phyloP scores from a whole-genome alignment of 768 basidiomycete species.

The Tylopilus intermedius region DNA sequence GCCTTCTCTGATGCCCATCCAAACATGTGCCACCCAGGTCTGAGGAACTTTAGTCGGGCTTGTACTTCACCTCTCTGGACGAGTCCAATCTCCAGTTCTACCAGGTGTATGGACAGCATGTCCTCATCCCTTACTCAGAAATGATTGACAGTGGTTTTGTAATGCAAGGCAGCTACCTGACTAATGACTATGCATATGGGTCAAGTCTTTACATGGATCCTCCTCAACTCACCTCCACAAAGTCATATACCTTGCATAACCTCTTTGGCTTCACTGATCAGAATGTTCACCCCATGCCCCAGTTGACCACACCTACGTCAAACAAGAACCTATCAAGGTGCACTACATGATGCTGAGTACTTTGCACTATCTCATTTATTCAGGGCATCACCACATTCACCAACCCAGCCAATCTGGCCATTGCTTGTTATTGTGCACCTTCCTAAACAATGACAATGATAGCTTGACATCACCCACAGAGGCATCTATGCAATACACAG shows the following conservation, averaged over 20 bases:
- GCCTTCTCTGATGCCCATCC: background rate
- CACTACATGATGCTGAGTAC: background rate
- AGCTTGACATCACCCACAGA: background rate
- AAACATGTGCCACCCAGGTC: constrained; percentile 16
- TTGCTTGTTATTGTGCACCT: constrained; percentile 14
- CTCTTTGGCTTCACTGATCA: constrained; percentile 17
- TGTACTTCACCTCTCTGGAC: constrained; percentile 27
- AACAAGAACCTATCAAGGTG: constrained; percentile 25
- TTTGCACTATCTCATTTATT: constrained; percentile 7
- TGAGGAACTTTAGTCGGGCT: constrained; percentile 32
- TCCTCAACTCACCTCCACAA: constrained; percentile 11
- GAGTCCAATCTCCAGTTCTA: constrained; percentile 32
- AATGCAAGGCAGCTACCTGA: constrained; percentile 7
- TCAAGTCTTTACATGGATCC: constrained; percentile 2
- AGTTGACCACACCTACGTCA: constrained; percentile 7
- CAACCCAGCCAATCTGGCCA: constrained; percentile 10
- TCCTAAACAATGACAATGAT: constrained; percentile 15
- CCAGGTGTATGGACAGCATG: constrained; percentile 28
- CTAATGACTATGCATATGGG: constrained; percentile 1
- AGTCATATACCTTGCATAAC: constrained; percentile 27
- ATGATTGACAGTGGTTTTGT: constrained; percentile 18
- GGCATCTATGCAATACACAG: constrained; percentile 6
- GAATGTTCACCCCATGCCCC: background rate
- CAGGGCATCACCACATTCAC: constrained; percentile 11
- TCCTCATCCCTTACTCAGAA: constrained; percentile 27